Conservation (phyloP, 176 grass and related monocot genomes). For the Alopecurus myosuroides region DNA sequence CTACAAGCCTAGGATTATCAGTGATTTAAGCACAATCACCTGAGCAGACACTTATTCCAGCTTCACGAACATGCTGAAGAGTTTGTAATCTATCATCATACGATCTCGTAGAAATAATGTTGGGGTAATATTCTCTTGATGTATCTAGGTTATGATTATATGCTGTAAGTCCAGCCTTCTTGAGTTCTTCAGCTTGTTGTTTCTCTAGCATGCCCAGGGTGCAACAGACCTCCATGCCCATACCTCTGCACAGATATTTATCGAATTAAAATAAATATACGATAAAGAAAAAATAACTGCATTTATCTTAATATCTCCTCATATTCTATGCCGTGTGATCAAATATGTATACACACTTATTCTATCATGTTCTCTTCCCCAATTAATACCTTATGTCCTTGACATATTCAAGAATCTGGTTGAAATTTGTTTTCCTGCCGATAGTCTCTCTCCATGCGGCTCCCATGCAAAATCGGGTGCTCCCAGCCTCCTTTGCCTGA, state of each 20-base stretch:
- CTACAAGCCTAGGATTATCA: conserved; percentile 7
- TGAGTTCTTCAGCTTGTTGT: conserved; percentile 90
- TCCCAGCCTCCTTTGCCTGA: conserved; percentile 95
- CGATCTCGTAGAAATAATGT: conserved; percentile 93
- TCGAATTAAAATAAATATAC: not conserved
- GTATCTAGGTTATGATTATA: conserved; percentile 99
- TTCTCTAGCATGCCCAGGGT: conserved; percentile 99
- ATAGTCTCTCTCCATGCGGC: conserved; percentile 93
- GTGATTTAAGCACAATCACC: conserved; percentile 38
- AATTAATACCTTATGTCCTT: conserved; percentile 89
- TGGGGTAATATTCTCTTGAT: conserved; percentile 99
- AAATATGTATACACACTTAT: not conserved
- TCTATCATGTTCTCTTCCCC: not conserved
- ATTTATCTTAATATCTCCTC: not conserved
- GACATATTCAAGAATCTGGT: conserved; percentile 96
- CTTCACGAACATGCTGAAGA: conserved; percentile 82
- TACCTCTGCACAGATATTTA: conserved; percentile 52
- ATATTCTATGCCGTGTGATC: not conserved
- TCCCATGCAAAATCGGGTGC: conserved; percentile 99
- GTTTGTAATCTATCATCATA: conserved; percentile 93
- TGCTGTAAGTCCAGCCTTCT: conserved; percentile 95
- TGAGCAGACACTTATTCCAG: conserved; percentile 91
- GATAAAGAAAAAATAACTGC: not conserved
- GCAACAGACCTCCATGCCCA: conserved; percentile 99
- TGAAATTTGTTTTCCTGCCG: conserved; percentile 97